A percentile compares a stretch with the other conserved stretches of the same genome.
phyloP scores from a whole-genome alignment of 2,329 filamentous ascomycete species.

The Neoascochyta sp. region DNA sequence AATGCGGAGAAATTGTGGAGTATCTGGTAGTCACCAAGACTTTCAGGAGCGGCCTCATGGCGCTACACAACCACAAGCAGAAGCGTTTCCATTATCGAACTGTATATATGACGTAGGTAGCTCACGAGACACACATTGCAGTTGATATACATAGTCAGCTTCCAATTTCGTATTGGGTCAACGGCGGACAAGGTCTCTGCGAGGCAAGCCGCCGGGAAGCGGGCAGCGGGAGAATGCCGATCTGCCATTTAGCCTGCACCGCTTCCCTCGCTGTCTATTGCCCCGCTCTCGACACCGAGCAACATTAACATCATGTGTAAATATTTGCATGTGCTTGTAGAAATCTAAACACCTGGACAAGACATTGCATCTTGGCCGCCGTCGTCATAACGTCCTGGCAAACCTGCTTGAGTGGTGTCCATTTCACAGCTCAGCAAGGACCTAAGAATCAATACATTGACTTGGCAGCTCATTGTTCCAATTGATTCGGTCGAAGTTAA shows the following conservation, averaged over 20 bases:
- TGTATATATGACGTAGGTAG: neutral
- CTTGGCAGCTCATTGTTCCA: too few relatives aligned
- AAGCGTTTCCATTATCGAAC: too few relatives aligned
- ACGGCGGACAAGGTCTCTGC: constrained; percentile 6
- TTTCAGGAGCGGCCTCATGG: neutral
- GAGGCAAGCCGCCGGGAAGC: constrained; percentile 1
- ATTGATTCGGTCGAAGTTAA: too few relatives aligned
- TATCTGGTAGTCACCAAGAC: constrained; percentile 1
- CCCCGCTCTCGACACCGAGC: constrained; percentile 19
- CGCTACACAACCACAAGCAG: too few relatives aligned
- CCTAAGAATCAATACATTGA: too few relatives aligned
- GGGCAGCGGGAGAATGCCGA: constrained; percentile 28
- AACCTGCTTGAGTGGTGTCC: too few relatives aligned
- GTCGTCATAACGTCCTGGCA: too few relatives aligned
- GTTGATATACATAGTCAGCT: constrained; percentile 1
- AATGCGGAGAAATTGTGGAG: constrained; percentile 3
- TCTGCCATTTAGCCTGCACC: constrained; percentile 15
- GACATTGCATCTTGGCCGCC: too few relatives aligned
- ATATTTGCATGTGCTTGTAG: too few relatives aligned
- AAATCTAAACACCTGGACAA: too few relatives aligned
- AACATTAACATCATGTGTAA: too few relatives aligned
- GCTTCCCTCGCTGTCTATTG: constrained; percentile 13
- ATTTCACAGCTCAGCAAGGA: too few relatives aligned
- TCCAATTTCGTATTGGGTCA: neutral
- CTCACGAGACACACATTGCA: neutral